Evolutionary conservation across 1,284 basidiomycete genomes (phyloP), one percentile per base, ranked within the genome.

Genomic region (Schizophyllum amplum): DNA sequence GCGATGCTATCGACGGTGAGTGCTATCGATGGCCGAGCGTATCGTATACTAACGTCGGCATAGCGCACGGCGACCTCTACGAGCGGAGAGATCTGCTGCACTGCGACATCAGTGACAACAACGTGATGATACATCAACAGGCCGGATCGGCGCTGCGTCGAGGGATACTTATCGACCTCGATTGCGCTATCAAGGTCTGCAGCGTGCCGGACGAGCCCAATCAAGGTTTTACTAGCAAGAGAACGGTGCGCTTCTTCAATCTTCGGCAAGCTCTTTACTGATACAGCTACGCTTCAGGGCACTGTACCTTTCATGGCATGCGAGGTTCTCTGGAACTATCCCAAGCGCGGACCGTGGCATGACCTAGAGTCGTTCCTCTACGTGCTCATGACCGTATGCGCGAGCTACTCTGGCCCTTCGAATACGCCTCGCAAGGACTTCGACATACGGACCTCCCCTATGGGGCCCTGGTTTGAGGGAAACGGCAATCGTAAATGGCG

Each of bases 321-420:
- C 6, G 54, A 47, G 13, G 17, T 3, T 7, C 26, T 59, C 15
- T 49, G 33, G 52, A 51, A 46, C 48, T 20, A 11, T 6, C 20
- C 48, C 24, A 13, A 33, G 22, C 59, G 56, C 23, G 53, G 55
- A 20, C 58, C 58, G 3, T 23, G n/a, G 1, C 58, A 59, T 51
- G 57, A 60, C 42, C 50, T 58, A 5, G 52, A 58, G 26, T 56
- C 55, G 17, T 24, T 57, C n/a, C 23, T 60, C 5, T 53, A 57
- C 48, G 54, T 60, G 7, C 51, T 60, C 13, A 33, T 58, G n/a
- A 58, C 52, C 24, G n/a, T 60, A n/a, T 57, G 55, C 21, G 5
- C 49, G 4, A 52, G 57, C 25, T 57, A 60, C 20, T 53, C 55
- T 1, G 59, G 59, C 7, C 59, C 59, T 4, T 3, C 13, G 7